phyloP scores from a whole-genome alignment of 2,329 filamentous ascomycete species.

The Coniochaeta sp. region DNA sequence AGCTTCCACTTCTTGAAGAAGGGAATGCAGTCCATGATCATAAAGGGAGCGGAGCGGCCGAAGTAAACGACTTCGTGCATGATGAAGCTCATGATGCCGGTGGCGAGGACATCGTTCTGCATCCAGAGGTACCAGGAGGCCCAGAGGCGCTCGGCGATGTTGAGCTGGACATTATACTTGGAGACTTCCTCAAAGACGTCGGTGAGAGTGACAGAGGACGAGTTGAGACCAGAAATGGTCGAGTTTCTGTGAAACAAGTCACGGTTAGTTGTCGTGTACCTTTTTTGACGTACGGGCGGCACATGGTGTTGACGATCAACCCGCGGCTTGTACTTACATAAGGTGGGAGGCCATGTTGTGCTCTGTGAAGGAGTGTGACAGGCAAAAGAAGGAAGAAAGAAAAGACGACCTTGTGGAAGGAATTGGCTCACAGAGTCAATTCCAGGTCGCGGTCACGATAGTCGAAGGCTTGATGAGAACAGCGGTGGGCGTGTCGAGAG shows the following conservation, averaged over 20 bases:
- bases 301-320: background rate
- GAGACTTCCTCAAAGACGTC: constrained; percentile 53
- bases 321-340: background rate
- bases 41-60: constrained; percentile 81
- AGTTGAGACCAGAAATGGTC: constrained; percentile 36
- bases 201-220: constrained; percentile 42
- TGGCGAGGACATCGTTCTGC: constrained; percentile 94
- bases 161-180: constrained; percentile 78
- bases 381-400: constrained; percentile 2
- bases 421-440: constrained; percentile 5
- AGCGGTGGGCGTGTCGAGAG: background rate
- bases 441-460: constrained; percentile 8
- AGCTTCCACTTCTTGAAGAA: constrained; percentile 93
- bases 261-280: constrained; percentile 1
- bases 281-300: background rate
- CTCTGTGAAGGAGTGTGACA: constrained; percentile 1
- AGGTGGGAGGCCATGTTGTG: background rate
- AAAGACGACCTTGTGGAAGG: constrained; percentile 4
- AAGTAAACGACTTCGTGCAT: constrained; percentile 97
- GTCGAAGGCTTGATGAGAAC: constrained; percentile 4
- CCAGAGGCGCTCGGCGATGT: constrained; percentile 83
- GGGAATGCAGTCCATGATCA: constrained; percentile 82
- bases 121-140: constrained; percentile 96
- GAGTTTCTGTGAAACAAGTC: constrained; percentile 32
- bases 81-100: constrained; percentile 92